Base-by-base conservation (phyloP, 208 protist genomes). In the Acanthamoeba quina region DNA sequence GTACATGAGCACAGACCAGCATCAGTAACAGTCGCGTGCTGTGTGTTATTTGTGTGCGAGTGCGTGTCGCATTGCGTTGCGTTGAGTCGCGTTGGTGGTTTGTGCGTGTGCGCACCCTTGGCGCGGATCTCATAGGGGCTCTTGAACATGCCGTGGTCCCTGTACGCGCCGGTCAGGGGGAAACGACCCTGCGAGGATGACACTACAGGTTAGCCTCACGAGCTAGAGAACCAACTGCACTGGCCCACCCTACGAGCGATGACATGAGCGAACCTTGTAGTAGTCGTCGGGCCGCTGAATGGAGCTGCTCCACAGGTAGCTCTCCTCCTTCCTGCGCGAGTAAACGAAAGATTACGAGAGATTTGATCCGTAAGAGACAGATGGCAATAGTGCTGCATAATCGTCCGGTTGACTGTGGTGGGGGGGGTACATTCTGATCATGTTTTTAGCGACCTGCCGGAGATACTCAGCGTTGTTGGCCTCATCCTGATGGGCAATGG, bases 251-350 rank as follows among this genome's bases (percentile, higher is more conserved):
- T 4, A 44, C 41, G 41, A 44, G 41, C 41, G 41, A 44, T n/a
- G 10, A 26, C 68, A 34, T 24, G 37, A 0, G 47, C 29, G 37
- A 24, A 34, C 68, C 68, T 76, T 37, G 68, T 76, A 26, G 10
- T 47, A 76, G 68, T 76, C 68, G 34, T 49, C 68, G 13, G 68
- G 68, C 10, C 68, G 68, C 68, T 13, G 26, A 5, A 76, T 47
- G 29, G 68, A 76, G 68, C 68, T 44, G 68, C 68, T 76, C 68
- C 37, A 34, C 34, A 76, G 31, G 19, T 76, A 76, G 37, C 68
- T 76, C 15, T 47, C 34, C 68, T 41, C 31, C 68, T 76, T 76
- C 34, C 68, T 76, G 68, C 1, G 37, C 10, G 37, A 76, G 19
- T 31, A 76, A 76, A 24, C 37, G n/a, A 21, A 49, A 76, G 11